Base-by-base conservation (phyloP, 78 protist species). In the Thecamonas trahens region DNA sequence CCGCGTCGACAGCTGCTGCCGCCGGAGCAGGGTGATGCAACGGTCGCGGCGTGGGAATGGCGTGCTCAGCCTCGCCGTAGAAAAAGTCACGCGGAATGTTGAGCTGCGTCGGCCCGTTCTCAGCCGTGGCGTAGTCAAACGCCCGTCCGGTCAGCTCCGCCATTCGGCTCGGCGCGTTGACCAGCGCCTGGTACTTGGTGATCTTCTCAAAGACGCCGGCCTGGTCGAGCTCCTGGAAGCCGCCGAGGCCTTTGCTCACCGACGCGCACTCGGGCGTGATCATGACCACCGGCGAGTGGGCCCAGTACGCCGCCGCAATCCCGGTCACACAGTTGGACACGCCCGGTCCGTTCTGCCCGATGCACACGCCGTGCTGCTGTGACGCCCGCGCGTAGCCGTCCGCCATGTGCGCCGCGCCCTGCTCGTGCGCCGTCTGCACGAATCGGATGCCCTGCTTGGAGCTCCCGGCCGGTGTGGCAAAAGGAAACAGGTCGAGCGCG, bases 341-440 rank as follows among this genome's bases (percentile, higher is more conserved):
- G 8, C 66, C 66, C 31, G 66, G 66, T 6, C 66, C 66, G 47
- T 61, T 61, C 66, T 61, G 66, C 14, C 39, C 66, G 14, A 61
- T 61, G 47, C 66, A 61, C 26, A 61, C 66, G 31, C 66, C 66
- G 47, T 61, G 66, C 47, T 61, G 9, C 47, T 42, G 39, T 8
- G 66, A 24, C 47, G 17, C 66, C 31, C 66, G 42, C 31, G 66
- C 66, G 47, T 61, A 61, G 7, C 66, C 66, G 47, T 61, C 66
- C 26, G 66, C 66, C 66, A 61, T 61, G 66, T 61, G 66, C 42
- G 66, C 66, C 47, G 66, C 42, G 31, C 66, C 66, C 15, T 61
- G 66, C 66, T 61, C 66, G 47, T 61, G 66, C 47, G 9, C 39
- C 54, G 15, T 17, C 13, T 11, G 17, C 54, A 61, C 26, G 47